Conservation (phyloP, 2,329 filamentous ascomycete species). For the Mycogone perniciosa region DNA sequence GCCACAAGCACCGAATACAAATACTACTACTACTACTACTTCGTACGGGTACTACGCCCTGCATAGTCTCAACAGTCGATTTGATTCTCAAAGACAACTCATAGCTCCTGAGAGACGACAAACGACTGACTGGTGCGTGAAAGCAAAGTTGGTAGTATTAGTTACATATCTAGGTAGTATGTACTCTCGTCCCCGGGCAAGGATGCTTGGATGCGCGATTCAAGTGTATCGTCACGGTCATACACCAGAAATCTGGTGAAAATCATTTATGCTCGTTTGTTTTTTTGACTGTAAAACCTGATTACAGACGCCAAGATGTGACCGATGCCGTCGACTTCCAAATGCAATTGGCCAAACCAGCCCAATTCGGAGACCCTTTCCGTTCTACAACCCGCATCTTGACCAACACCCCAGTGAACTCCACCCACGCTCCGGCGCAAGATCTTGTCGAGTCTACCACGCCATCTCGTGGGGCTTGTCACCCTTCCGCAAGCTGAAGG, state of each 20-base stretch:
- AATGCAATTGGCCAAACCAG: conserved; percentile 60
- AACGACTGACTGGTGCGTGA: neutral
- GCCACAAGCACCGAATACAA: too few relatives aligned
- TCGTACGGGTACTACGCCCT: too few relatives aligned
- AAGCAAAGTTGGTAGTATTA: neutral
- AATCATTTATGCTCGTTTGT: conserved; percentile 38
- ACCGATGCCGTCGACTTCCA: conserved; percentile 60
- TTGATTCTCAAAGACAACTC: too few relatives aligned
- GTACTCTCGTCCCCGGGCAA: neutral
- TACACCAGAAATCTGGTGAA: conserved; percentile 26
- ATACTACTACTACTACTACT: too few relatives aligned
- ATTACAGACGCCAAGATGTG: conserved; percentile 62
- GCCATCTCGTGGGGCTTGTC: conserved; percentile 99
- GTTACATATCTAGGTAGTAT: neutral
- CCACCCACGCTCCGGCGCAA: conserved; percentile 17
- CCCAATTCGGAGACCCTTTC: conserved; percentile 42
- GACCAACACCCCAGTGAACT: conserved; percentile 11
- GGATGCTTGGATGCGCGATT: neutral
- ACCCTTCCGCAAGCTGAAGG: conserved; percentile 98
- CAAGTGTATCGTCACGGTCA: conserved; percentile 23
- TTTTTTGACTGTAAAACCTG: conserved; percentile 56
- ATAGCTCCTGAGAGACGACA: too few relatives aligned
- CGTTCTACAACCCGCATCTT: conserved; percentile 38
- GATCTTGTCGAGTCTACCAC: conserved; percentile 62
- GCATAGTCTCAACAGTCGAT: too few relatives aligned